Base-by-base conservation (phyloP, 768 basidiomycete species). In the Pseudohyphozyma bogoriensis region DNA sequence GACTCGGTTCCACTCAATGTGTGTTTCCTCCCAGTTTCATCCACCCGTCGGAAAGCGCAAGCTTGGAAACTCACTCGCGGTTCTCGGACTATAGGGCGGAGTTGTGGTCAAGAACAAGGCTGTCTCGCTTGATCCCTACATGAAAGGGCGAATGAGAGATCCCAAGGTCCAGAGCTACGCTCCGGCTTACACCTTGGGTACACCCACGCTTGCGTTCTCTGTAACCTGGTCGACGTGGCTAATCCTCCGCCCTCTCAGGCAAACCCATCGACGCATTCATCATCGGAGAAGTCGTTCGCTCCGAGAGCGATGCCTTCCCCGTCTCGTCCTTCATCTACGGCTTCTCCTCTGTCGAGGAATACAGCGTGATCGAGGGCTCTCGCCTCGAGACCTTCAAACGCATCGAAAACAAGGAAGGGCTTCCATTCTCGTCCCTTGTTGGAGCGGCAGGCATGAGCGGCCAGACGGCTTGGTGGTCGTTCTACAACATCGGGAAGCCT, bases 101-200 rank as follows among this genome's bases (percentile, higher is more conserved):
- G 1, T 44, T 15, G 7, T 16, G 2, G n/a, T 18, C 26, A 35
- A 37, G 33, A 31, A 31, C 15, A 11, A 29, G 55, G 42, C 64
- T 39, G 32, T 69, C 45, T 65, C 62, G 7, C 51, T 72, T n/a
- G 72, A 73, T 60, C 73, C 73, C 2, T 73, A 72, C 69, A 63
- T 72, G 67, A 51, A 63, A 55, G 70, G 71, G 13, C 49, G 67
- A n/a, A 64, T 69, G 65, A 31, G 68, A 13, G 58, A 57, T 36
- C 56, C 64, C 3, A 32, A 58, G 15, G 54, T 59, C 58, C 69
- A 70, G 51, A 62, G 59, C 37, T 72, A 74, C 60, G 60, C 63
- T 18, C 63, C 67, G n/a, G 50, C 73, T 2, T 71, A 69, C 61
- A 40, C 52, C 16, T 55, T 69, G 29, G 56, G 64, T 42, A 29